Evolutionary conservation across 495 filamentous ascomycete species (phyloP).

Genomic region (Penicillium salamii): DNA sequence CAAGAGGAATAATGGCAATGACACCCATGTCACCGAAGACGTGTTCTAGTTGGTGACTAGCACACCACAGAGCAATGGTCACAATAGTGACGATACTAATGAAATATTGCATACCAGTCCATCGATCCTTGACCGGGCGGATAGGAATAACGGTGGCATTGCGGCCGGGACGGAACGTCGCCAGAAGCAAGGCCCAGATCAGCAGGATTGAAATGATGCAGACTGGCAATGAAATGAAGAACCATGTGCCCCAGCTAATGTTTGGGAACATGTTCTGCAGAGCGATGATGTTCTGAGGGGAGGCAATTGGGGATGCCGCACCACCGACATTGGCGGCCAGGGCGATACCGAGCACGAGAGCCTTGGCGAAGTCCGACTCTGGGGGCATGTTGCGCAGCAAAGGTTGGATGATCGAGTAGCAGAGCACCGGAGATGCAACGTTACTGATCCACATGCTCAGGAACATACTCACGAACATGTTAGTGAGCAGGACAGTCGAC

Average conservation of each 20-base stretch:
- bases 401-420: slow-evolving; percentile 88
- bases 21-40: slow-evolving; percentile 98
- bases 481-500: slow-evolving; percentile 81
- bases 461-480: slow-evolving; percentile 98
- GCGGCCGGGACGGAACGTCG: slow-evolving; percentile 77
- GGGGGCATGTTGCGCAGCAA: slow-evolving; percentile 88
- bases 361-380: slow-evolving; percentile 89
- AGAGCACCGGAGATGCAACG: slow-evolving; percentile 95
- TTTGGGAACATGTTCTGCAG: slow-evolving; percentile 89
- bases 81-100: slow-evolving; percentile 78
- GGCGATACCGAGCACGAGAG: slow-evolving; percentile 93
- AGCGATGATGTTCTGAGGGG: slow-evolving; percentile 95
- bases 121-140: slow-evolving; percentile 79
- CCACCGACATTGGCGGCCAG: slow-evolving; percentile 94
- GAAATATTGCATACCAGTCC: slow-evolving; percentile 90
- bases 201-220: slow-evolving; percentile 84
- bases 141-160: slow-evolving; percentile 92
- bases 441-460: slow-evolving; percentile 99
- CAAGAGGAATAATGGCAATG: slow-evolving; percentile 92
- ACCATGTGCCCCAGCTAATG: slow-evolving; percentile 92
- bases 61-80: slow-evolving; percentile 92
- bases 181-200: slow-evolving; percentile 84
- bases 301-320: slow-evolving; percentile 93
- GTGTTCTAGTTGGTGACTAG: slow-evolving; percentile 79
- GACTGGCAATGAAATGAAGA: slow-evolving; percentile 91